Percentiles rank a stretch among this genome's conserved stretches.
Evolutionary conservation across 768 basidiomycete genomes (phyloP).

Genomic region (Mycena rebaudengoi): DNA sequence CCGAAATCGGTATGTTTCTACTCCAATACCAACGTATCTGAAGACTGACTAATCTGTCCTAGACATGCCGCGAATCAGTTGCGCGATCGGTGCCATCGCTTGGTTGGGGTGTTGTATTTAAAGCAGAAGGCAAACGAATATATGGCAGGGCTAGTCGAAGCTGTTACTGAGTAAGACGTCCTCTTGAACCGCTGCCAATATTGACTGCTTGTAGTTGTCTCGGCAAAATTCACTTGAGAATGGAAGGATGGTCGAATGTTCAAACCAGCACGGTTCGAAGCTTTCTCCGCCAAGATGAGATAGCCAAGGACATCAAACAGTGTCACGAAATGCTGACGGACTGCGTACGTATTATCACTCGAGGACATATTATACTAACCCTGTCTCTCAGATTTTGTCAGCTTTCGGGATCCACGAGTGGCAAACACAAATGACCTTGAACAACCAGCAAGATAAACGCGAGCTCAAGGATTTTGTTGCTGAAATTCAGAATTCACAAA

Average conservation of each 20-base stretch:
- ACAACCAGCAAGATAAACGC: slow-evolving; percentile 48
- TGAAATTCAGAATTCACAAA: slow-evolving; percentile 51
- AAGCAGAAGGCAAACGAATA: slow-evolving; percentile 34
- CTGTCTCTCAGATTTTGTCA: slow-evolving; percentile 48
- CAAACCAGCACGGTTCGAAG: no score
- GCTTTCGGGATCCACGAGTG: slow-evolving; percentile 54
- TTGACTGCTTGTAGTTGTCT: no score
- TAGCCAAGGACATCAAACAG: no score
- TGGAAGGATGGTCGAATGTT: no score
- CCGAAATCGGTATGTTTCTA: slow-evolving; percentile 50
- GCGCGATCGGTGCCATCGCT: slow-evolving; percentile 52
- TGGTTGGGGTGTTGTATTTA: slow-evolving; percentile 49
- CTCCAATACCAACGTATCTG: neutral
- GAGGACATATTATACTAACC: neutral
- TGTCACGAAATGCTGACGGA: no score
- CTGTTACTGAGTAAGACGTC: no score
- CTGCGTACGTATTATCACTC: slow-evolving; percentile 41
- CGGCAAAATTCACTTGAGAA: no score
- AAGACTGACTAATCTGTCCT: neutral
- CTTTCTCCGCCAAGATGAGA: no score
- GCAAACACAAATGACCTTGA: slow-evolving; percentile 49
- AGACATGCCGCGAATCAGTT: slow-evolving; percentile 55
- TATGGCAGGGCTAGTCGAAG: slow-evolving; percentile 39
- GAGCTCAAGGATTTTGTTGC: slow-evolving; percentile 52
- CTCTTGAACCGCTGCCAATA: no score